Evolutionary conservation across 306 rosid species (phyloP).

Genomic region (Trichosanthes truncata): DNA sequence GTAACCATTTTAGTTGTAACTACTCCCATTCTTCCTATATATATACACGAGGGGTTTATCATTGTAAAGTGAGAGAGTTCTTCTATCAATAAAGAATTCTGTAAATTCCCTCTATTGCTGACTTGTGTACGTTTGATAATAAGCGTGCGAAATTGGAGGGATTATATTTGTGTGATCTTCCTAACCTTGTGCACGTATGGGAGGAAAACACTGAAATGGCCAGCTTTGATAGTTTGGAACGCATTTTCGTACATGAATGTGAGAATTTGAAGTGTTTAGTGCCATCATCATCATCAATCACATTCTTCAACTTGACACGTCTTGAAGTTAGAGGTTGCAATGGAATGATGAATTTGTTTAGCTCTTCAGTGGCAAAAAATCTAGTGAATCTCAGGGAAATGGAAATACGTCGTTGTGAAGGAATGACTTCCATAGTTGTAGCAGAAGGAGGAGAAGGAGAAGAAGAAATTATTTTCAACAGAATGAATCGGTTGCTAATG

Average conservation of each 20-base stretch:
- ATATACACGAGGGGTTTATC: no score
- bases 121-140: no score
- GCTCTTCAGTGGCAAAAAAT: background rate
- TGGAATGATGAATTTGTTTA: background rate
- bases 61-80: no score
- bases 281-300: background rate
- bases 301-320: background rate
- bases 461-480: background rate
- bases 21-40: no score
- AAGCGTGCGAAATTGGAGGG: background rate
- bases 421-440: background rate
- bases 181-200: background rate
- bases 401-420: background rate
- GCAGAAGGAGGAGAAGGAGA: background rate
- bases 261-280: background rate
- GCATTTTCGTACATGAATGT: accelerated
- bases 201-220: background rate
- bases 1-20: no score
- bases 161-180: background rate
- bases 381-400: background rate
- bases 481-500: background rate
- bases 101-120: no score
- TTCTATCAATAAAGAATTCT: no score
- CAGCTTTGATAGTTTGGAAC: background rate
- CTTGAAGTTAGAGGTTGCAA: background rate